These are phyloP conservation scores for Kuraishia borneana DNA, from an alignment of 805 yeast species.

Conservation along the genomic window DNA sequence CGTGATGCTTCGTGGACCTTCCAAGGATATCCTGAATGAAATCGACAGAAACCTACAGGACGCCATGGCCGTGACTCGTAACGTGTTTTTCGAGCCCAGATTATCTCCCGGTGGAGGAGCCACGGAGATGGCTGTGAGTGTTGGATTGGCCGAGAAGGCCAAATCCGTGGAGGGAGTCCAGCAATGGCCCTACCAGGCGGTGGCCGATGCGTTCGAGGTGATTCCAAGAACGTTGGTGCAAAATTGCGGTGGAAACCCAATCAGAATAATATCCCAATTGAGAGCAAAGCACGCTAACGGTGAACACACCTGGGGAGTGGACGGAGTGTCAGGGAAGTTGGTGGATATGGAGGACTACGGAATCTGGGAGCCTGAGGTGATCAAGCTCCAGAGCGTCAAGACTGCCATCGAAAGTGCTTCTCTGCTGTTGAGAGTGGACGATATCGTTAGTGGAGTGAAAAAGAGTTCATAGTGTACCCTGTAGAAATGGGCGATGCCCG, in stretches of 20 bases:
- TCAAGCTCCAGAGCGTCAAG: conserved; percentile 92
- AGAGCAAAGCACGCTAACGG: conserved; percentile 97
- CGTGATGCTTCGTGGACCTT: conserved; percentile 85
- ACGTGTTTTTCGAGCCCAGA: conserved; percentile 89
- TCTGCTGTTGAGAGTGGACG: conserved; percentile 89
- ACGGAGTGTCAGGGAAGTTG: conserved; percentile 88
- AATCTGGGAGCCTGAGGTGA: conserved; percentile 98
- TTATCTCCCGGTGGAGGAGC: conserved; percentile 99
- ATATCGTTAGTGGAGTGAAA: conserved; percentile 87
- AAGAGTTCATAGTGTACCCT: background rate
- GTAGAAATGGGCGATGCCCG: background rate
- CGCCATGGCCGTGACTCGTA: conserved; percentile 96
- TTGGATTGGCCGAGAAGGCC: conserved; percentile 79
- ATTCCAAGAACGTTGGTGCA: conserved; percentile 96
- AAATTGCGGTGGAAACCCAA: conserved; percentile 96
- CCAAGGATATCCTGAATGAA: conserved; percentile 93
- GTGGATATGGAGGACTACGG: conserved; percentile 96
- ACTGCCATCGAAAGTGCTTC: conserved; percentile 98
- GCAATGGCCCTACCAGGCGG: conserved; percentile 99
- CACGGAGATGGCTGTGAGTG: conserved; percentile 96
- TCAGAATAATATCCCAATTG: conserved; percentile 76
- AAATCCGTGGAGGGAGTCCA: conserved; percentile 88
- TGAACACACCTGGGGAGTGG: conserved; percentile 74
- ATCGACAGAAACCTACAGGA: conserved; percentile 95
- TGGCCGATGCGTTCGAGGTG: conserved; percentile 97